Evolutionary conservation across 2,329 filamentous ascomycete genomes (phyloP), one percentile per base, ranked within the genome.

Genomic region (Xylaria sp.): DNA sequence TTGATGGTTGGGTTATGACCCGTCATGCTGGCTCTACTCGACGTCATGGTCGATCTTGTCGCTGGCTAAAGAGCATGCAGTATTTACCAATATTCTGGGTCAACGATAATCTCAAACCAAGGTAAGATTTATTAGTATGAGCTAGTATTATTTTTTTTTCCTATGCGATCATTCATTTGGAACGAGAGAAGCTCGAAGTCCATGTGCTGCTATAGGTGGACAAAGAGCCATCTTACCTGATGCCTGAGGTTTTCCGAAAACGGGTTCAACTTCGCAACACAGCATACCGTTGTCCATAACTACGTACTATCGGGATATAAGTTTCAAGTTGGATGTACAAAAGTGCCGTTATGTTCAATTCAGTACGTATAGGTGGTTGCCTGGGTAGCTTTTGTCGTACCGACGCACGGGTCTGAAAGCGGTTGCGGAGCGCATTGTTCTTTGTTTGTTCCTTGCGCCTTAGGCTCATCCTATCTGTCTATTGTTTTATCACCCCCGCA

Each of bases 131-230:
- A 37, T 19, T 46, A 45, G 21, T 2, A 12, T 42, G n/a, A 38
- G n/a, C 25, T 37, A 3, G 21, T 12, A 50, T 50, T 15, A 12
- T 46, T 46, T n/a, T 19, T n/a, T n/a, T n/a, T n/a, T n/a, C n/a
- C n/a, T n/a, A n/a, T n/a, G n/a, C n/a, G 15, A 6, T 25, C 14
- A 15, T 42, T 15, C 9, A 38, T 38, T 33, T 8, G 28, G n/a
- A n/a, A 33, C 33, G 14, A 28, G n/a, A 14, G 21, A 45, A 46
- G 38, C 31, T 17, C 4, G 11, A 40, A 46, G 25, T 45, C 40
- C 11, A 62, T 63, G 55, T n/a, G n/a, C n/a, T 55, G 55, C n/a
- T 19, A 51, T 28, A 46, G 38, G 56, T 8, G 15, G 19, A 63
- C 47, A 59, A 59, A 60, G 50, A 42, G 31, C 23, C 9, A 19